Evolutionary conservation across 331 rosid species (phyloP), one percentile per base, ranked within the genome.

Genomic region (Pyrus hybrid): DNA sequence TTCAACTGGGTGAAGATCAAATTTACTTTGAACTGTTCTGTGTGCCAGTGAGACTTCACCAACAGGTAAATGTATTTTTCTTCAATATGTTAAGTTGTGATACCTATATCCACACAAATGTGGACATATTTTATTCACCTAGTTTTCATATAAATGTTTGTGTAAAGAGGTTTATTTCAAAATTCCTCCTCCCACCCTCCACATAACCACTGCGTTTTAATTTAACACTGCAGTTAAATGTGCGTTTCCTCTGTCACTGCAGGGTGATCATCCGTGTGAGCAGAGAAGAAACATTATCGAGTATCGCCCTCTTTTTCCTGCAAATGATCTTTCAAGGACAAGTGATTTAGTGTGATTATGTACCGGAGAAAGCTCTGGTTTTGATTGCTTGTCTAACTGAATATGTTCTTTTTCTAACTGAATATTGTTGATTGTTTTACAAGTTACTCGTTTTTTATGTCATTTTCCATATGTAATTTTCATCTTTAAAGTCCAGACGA

Each of bases 241-340:
- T 32, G 9, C 49, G 45, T 70, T 69, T 65, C 54, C 76, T 62
- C 13, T 10, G 45, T 13, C 45, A 41, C 25, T 65, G 77, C 82
- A 94, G 99, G 99, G 96, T 45, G 84, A 87, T 73, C 90, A 86
- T 85, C 96, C 97, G 53, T 92, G 99, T 75, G 93, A 92, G 80
- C 92, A 94, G 89, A 88, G 99, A 87, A 86, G 93, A 82, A 89
- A 79, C 85, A 84, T 87, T 73, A 76, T 61, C 7, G 89, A 94
- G 75, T 92, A 94, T 75, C 84, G 13, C 60, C 61, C 80, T 71
- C 81, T 94, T 78, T 94, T 94, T 80, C 97, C 99, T 12, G 99
- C 93, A 22, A 74, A 92, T 81, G 92, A 92, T 85, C 90, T 94
- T 84, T 90, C 92, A 29, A 80, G 81, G 88, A 97, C 69, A 80